A percentile compares a stretch with the other conserved stretches of the same genome.
phyloP scores from a whole-genome alignment of 2,329 filamentous ascomycete species.

The Chaetomiaceae sp. region DNA sequence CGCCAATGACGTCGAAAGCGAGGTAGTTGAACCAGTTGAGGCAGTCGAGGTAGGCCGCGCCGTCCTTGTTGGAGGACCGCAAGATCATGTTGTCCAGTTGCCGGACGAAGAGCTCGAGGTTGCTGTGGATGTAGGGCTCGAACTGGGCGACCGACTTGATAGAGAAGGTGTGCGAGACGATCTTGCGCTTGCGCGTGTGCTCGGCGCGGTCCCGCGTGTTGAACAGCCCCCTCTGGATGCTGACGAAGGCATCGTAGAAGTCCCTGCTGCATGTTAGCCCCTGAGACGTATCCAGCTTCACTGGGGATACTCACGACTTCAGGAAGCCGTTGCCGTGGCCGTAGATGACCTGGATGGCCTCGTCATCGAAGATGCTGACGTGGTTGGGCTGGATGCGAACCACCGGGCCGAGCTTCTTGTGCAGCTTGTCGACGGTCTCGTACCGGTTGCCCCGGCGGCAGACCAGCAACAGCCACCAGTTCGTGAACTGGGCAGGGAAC shows the following conservation, averaged over 20 bases:
- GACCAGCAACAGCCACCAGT: constrained; percentile 72
- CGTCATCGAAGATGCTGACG: constrained; percentile 73
- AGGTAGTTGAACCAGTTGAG: constrained; percentile 75
- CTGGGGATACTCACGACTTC: constrained; percentile 51
- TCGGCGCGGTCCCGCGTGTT: constrained; percentile 79
- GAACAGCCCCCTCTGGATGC: constrained; percentile 80
- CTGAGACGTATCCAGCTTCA: not conserved
- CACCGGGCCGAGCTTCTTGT: constrained; percentile 72
- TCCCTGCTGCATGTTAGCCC: constrained; percentile 46
- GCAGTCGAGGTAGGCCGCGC: constrained; percentile 63
- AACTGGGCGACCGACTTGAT: constrained; percentile 77
- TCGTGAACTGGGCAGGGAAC: constrained; percentile 62
- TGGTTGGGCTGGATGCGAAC: constrained; percentile 83
- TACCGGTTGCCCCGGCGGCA: constrained; percentile 63
- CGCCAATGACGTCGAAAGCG: constrained; percentile 51
- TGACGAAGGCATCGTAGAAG: constrained; percentile 90
- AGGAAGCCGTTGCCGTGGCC: constrained; percentile 74
- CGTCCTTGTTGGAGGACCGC: constrained; percentile 41
- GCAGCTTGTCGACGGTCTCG: constrained; percentile 61
- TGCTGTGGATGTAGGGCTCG: constrained; percentile 81
- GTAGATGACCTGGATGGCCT: constrained; percentile 72
- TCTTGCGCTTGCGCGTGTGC: constrained; percentile 85
- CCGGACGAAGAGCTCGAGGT: constrained; percentile 67
- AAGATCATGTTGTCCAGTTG: constrained; percentile 65
- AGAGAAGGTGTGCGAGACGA: constrained; percentile 81